Base-by-base conservation (phyloP, 2,329 filamentous ascomycete genomes). In the Onygena corvina region DNA sequence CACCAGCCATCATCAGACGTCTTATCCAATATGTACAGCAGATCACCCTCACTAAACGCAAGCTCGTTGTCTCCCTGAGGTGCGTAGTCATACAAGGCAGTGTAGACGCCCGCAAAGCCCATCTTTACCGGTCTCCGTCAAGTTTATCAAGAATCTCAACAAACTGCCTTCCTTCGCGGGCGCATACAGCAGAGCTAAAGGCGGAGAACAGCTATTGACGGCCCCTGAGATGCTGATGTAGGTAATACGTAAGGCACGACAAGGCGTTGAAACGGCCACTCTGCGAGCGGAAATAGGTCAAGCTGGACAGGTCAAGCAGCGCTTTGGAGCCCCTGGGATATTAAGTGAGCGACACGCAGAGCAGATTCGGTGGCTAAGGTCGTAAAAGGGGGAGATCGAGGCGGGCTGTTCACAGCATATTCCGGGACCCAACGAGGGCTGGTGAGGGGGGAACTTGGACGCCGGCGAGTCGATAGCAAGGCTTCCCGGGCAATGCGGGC, bases 21-120 rank as follows among this genome's bases (percentile, higher is more conserved):
- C 71, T 93, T 93, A 60, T 94, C 86, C 50, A 94, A 70, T 51
- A 95, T 76, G 67, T 89, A 95, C 52, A 96, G 79, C 54, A 95
- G 65, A 68, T 95, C 90, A 52, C 88, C 88, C 62, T 95, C 89
- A 50, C 71, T 73, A 60, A 96, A 84, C 55, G 82, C 76, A 53
- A 96, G 76, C 76, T 96, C 90, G 56, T 84, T 84, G 60, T 86
- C 83, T 59, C 80, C 81, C 67, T 93, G 87, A 54, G 90, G 87
- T 64, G 76, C 75, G 72, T 96, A 96, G 71, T 94, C 88, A 74
- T 94, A 96, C 61, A 94, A 63, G 61, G 89, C 90, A 64, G 80
- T 84, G 73, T 86, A 94, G 57, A 96, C 81, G 60, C 87, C 89
- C 61, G 94, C 71, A 73, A 96, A 96, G 57, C 84, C 87, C 89